A percentile compares a stretch with the other conserved stretches of the same genome.
These are phyloP conservation scores for Lasiodiplodia sp. DNA, from an alignment of 2,329 filamentous ascomycete genomes.

Conservation along the genomic window DNA sequence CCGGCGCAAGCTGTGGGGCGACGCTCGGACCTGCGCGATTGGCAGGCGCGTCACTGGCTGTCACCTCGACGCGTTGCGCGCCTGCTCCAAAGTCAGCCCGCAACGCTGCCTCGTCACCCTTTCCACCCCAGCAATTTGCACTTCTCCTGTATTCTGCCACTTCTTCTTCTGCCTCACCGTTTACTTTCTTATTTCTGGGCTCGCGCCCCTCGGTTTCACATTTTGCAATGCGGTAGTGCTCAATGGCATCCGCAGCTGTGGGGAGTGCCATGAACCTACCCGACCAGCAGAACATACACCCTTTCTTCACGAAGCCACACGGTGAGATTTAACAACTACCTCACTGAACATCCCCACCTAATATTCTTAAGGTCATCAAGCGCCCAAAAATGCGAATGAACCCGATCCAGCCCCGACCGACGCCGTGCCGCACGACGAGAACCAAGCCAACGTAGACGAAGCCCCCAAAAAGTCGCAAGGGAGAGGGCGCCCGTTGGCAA, in stretches of 20 bases:
- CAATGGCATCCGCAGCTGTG: constrained; percentile 48
- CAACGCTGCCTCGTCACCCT: not conserved
- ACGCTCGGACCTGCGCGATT: not conserved
- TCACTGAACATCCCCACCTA: not conserved
- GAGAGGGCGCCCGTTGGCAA: not conserved
- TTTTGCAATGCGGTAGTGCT: constrained; percentile 31
- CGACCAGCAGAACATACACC: constrained; percentile 45
- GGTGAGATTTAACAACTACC: not conserved
- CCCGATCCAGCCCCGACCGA: constrained; percentile 36
- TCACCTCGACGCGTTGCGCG: constrained; percentile 18
- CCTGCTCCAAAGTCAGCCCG: not conserved
- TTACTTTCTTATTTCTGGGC: not conserved
- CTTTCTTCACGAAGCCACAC: constrained; percentile 47
- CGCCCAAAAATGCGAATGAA: constrained; percentile 37
- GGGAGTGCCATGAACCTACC: constrained; percentile 48
- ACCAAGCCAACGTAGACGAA: constrained; percentile 1
- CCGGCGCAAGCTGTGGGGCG: not conserved
- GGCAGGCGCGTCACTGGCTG: constrained; percentile 16
- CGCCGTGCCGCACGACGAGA: constrained; percentile 18
- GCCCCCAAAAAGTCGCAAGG: not conserved
- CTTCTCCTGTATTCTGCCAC: not conserved
- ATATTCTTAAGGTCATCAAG: constrained; percentile 7
- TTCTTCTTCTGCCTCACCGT: not conserved
- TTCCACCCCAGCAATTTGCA: not conserved
- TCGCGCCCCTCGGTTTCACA: not conserved